Percentiles rank a stretch among this genome's conserved stretches.
These are phyloP conservation scores for Boletus insuetus DNA, from an alignment of 768 basidiomycete genomes.

Conservation along the genomic window DNA sequence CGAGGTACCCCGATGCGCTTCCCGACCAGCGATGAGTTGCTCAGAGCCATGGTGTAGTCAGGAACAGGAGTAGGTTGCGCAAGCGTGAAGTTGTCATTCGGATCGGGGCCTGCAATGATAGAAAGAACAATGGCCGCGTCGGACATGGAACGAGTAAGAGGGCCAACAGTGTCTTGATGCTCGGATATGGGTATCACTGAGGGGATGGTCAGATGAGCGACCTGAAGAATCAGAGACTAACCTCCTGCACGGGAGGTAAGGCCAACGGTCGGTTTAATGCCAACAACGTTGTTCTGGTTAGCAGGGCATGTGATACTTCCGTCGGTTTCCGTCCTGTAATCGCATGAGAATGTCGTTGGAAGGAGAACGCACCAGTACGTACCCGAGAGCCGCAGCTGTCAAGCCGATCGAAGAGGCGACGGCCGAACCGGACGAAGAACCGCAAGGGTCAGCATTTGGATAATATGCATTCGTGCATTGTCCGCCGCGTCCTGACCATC, in stretches of 20 bases:
- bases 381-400: slow-evolving; percentile 44
- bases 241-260: slow-evolving; percentile 60
- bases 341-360: background rate
- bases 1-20: no score
- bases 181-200: slow-evolving; percentile 55
- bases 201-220: background rate
- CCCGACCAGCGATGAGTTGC: no score
- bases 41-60: slow-evolving; percentile 47
- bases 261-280: slow-evolving; percentile 61
- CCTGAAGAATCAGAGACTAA: slow-evolving; percentile 12
- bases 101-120: slow-evolving; percentile 54
- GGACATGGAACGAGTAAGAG: slow-evolving; percentile 49
- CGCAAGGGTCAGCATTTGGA: slow-evolving; percentile 51
- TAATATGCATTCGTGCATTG: slow-evolving; percentile 51
- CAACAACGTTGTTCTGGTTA: slow-evolving; percentile 51
- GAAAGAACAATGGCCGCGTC: slow-evolving; percentile 57
- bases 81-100: slow-evolving; percentile 53
- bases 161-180: slow-evolving; percentile 60
- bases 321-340: slow-evolving; percentile 43
- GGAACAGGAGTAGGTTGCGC: slow-evolving; percentile 52
- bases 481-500: slow-evolving; percentile 58
- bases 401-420: slow-evolving; percentile 32
- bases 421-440: slow-evolving; percentile 42
- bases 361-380: background rate
- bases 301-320: slow-evolving; percentile 56